phyloP scores from a whole-genome alignment of 495 filamentous ascomycete species.

The Lasiosphaeris hirsuta region DNA sequence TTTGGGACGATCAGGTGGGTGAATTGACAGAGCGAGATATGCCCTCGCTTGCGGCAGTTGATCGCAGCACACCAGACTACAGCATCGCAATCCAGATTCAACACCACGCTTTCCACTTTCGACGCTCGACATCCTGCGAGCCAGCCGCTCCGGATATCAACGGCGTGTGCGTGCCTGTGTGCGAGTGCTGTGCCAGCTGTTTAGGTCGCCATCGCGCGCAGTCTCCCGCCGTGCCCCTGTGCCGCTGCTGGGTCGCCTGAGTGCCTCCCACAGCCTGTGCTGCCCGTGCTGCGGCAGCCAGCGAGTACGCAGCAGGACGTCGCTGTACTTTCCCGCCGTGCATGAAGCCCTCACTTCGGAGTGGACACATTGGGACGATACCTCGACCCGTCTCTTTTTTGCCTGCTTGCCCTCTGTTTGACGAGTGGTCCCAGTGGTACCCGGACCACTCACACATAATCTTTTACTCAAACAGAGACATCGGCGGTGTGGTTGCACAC shows the following conservation, averaged over 20 bases:
- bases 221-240: neutral
- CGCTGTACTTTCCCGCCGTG: slow-evolving; percentile 22
- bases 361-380: slow-evolving; percentile 14
- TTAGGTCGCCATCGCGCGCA: too few relatives aligned
- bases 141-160: too few relatives aligned
- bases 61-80: too few relatives aligned
- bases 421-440: slow-evolving; percentile 12
- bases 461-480: slow-evolving; percentile 18
- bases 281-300: slow-evolving; percentile 14
- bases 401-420: slow-evolving; percentile 26
- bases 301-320: slow-evolving; percentile 2
- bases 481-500: slow-evolving; percentile 33
- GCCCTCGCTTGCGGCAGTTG: too few relatives aligned
- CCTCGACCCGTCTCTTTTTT: slow-evolving; percentile 18
- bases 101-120: too few relatives aligned
- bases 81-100: too few relatives aligned
- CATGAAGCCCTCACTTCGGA: slow-evolving; percentile 29
- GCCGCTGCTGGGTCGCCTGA: slow-evolving; percentile 16
- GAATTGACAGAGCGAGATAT: too few relatives aligned
- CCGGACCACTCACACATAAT: slow-evolving; percentile 24
- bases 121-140: too few relatives aligned
- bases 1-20: too few relatives aligned
- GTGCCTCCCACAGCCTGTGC: neutral
- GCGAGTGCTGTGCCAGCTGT: too few relatives aligned
- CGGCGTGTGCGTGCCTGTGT: too few relatives aligned